Base-by-base conservation (phyloP, 1,139 yeast genomes). In the Saccharomyces hybrid region DNA sequence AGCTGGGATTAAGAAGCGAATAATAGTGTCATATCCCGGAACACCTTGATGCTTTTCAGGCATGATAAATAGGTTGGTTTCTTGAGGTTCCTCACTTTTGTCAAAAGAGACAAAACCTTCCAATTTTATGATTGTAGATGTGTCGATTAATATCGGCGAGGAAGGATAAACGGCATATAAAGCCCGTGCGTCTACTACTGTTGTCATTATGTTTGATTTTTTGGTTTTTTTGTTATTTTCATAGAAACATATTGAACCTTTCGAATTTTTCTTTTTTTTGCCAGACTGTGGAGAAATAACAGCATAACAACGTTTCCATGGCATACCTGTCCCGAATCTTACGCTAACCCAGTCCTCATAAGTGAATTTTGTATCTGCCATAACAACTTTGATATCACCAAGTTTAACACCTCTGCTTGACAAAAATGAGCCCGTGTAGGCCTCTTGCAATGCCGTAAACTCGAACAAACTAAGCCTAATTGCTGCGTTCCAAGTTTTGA, bases 261-360 rank as follows among this genome's bases (percentile, higher is more conserved):
- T 59, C 58, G 67, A 64, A 53, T 55, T 70, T 66, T 91, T 58
- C 49, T 62, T 60, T 85, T 38, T 84, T 75, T 32, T 73, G 64
- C 59, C 78, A 71, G 66, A 73, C 9, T 72, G 73, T 8, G 96
- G 97, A 58, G 90, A 89, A 55, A 91, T 81, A n/a, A 90, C 96
- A 1, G 96, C 93, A 75, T 80, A 93, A 68, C 97, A 91, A 59
- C 96, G 79, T 67, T 86, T 87, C 97, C 97, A 93, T 1, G 97
- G 97, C 96, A 89, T 89, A 34, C 99, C 98, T 19, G 95, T 81
- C 14, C 98, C 98, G 70, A 91, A 91, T 60, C 98, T 78, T 27
- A 93, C 95, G 70, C 91, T 81, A 46, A 87, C 90, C 97, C 97
- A 91, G 66, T 90, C 97, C 70, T 89, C 97, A 67, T 89, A 95